Evolutionary conservation across 2,329 filamentous ascomycete genomes (phyloP).

Genomic region (Fragosphaeria purpurea): DNA sequence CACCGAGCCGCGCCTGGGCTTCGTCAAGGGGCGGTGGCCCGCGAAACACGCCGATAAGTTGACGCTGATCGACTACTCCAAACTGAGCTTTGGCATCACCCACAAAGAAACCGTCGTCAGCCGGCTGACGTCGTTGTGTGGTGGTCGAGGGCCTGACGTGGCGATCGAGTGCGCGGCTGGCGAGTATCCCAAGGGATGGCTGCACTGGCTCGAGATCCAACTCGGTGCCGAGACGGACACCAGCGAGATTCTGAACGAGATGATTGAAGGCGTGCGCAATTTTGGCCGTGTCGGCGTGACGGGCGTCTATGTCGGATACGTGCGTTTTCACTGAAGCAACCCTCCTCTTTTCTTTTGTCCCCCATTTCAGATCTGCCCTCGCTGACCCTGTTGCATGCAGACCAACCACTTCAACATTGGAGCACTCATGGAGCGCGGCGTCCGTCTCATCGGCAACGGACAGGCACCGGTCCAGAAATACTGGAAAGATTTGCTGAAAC

Average conservation of each 20-base stretch:
- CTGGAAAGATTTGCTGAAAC: slow-evolving; percentile 65
- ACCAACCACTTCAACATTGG: slow-evolving; percentile 80
- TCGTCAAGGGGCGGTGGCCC: slow-evolving; percentile 52
- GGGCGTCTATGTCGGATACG: slow-evolving; percentile 54
- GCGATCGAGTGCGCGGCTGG: slow-evolving; percentile 57
- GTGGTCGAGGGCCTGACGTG: slow-evolving; percentile 64
- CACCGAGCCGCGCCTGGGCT: slow-evolving; percentile 59
- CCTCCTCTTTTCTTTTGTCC: too few relatives aligned
- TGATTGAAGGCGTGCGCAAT: slow-evolving; percentile 63
- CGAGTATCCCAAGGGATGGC: slow-evolving; percentile 52
- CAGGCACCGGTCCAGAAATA: slow-evolving; percentile 71
- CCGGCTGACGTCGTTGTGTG: slow-evolving; percentile 62
- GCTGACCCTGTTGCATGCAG: slow-evolving; percentile 21
- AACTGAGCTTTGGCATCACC: slow-evolving; percentile 47
- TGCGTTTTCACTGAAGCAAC: slow-evolving; percentile 22
- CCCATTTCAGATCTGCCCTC: not conserved
- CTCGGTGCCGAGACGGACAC: slow-evolving; percentile 74
- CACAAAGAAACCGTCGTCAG: slow-evolving; percentile 54
- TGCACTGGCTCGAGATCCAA: slow-evolving; percentile 47
- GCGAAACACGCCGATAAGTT: slow-evolving; percentile 40
- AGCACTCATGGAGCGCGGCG: slow-evolving; percentile 75
- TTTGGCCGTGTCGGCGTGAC: slow-evolving; percentile 70
- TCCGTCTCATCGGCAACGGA: slow-evolving; percentile 61
- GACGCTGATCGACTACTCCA: slow-evolving; percentile 59
- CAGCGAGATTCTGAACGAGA: slow-evolving; percentile 70